Evolutionary conservation across 495 filamentous ascomycete genomes (phyloP), one percentile per base, ranked within the genome.

Genomic region (Xylaria intraflava): DNA sequence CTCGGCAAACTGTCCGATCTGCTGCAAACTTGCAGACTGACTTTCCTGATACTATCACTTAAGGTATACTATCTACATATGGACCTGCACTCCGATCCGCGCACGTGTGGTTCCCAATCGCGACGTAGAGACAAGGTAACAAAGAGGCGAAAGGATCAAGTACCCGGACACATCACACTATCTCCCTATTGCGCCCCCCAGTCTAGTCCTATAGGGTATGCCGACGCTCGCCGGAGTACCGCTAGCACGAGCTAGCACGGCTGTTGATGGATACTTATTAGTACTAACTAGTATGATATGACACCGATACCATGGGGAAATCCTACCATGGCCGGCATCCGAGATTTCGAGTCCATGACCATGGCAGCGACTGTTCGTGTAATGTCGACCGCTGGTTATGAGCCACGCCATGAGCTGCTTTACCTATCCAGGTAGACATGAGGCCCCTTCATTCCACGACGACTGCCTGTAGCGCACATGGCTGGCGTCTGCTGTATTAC

Each of bases 401-500:
- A 46, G 40, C 33, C 33, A 46, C 33, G 20, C 31, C 51, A 53
- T 40, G 42, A 26, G 20, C 30, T 46, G 51, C 46, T 31, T 53
- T 33, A 51, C 36, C 38, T 38, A 33, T 51, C 26, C 23, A 30
- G 17, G 29, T 19, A 45, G 41, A 23, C 27, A 33, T 38, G 14
- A n/a, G 27, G 41, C 39, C 24, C 40, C 50, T 55, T 43, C 31
- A 46, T 36, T 31, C 45, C 42, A 29, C n/a, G n/a, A 46, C 43
- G 14, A 27, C 20, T 23, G 22, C 12, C 19, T 26, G 19, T 55
- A 49, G 24, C 27, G 41, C 44, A 49, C 52, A 55, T 55, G 44
- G 52, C 33, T 27, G 43, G 51, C 24, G 51, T 31, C 44, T 48
- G 52, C 29, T 16, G 52, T 55, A 36, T 45, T 41, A 48, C 51